phyloP scores from a whole-genome alignment of 179 eudicot species.

The Corrigiola litoralis region DNA sequence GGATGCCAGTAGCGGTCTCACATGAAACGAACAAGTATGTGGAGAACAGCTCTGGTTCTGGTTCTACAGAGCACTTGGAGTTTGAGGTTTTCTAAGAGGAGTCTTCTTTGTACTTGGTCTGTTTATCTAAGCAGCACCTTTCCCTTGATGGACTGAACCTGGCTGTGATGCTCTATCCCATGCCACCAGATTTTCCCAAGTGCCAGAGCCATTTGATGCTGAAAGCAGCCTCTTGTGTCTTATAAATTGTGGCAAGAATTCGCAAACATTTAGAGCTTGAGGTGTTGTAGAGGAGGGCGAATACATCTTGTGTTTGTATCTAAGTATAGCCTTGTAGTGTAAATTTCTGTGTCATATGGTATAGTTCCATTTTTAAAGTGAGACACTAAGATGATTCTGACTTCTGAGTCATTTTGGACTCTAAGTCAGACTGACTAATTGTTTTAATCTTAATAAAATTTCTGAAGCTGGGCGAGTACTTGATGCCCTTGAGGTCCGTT shows the following conservation, averaged over 20 bases:
- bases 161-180: neutral
- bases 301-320: constrained; percentile 12
- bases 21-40: constrained; percentile 35
- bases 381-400: constrained; percentile 7
- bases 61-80: constrained; percentile 46
- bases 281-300: neutral
- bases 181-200: neutral
- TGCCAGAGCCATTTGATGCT: neutral
- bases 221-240: neutral
- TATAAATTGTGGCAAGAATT: neutral
- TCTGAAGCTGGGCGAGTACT: constrained; percentile 12
- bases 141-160: neutral
- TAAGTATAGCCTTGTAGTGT: constrained; percentile 18
- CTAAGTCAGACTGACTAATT: neutral
- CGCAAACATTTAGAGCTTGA: neutral
- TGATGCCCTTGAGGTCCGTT: neutral
- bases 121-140: constrained; percentile 1
- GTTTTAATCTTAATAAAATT: constrained; percentile 13
- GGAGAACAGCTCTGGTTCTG: constrained; percentile 38
- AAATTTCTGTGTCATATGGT: constrained; percentile 15
- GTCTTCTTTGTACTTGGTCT: neutral
- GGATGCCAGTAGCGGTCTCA: constrained; percentile 16
- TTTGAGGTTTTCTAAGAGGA: constrained; percentile 59
- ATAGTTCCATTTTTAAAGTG: constrained; percentile 23
- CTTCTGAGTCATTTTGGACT: constrained; percentile 6